A percentile compares a stretch with the other conserved stretches of the same genome.
Conservation (phyloP, 345 rosid species). For the Noccaea caerulescens region DNA sequence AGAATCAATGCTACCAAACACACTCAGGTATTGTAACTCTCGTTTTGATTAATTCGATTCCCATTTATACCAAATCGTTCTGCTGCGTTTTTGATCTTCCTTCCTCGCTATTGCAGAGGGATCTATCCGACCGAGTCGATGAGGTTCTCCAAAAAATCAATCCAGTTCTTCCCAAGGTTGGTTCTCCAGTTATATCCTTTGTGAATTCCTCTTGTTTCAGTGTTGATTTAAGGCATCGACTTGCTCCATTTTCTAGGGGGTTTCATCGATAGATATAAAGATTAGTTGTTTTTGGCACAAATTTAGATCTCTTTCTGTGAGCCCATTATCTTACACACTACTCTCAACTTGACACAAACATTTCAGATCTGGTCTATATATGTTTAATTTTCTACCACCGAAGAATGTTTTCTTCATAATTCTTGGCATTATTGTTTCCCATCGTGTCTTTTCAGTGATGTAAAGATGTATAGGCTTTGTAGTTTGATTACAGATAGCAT, state of each 20-base stretch:
- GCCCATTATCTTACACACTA: neutral
- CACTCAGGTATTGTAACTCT: constrained; percentile 34
- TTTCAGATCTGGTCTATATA: constrained; percentile 26
- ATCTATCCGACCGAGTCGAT: constrained; percentile 50
- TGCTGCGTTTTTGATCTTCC: constrained; percentile 2
- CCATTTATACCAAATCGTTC: neutral
- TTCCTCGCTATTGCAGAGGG: constrained; percentile 50
- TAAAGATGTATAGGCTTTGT: constrained; percentile 16
- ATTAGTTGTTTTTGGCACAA: neutral
- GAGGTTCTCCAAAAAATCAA: constrained; percentile 52
- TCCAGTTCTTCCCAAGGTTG: constrained; percentile 67
- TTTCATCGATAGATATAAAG: neutral
- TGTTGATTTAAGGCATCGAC: constrained; percentile 30
- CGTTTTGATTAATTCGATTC: constrained; percentile 16
- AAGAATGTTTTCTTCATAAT: neutral
- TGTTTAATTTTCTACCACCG: neutral
- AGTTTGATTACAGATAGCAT: neutral
- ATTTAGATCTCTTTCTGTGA: constrained; percentile 7
- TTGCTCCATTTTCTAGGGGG: neutral
- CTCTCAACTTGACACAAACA: constrained; percentile 7
- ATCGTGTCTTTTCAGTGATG: constrained; percentile 5
- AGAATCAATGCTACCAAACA: constrained; percentile 44
- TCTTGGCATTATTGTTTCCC: constrained; percentile 14
- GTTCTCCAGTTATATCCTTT: constrained; percentile 7
- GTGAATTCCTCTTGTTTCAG: constrained; percentile 27